Conservation (phyloP, 148 eudicot species). For the Hydrangea macrophylla region DNA sequence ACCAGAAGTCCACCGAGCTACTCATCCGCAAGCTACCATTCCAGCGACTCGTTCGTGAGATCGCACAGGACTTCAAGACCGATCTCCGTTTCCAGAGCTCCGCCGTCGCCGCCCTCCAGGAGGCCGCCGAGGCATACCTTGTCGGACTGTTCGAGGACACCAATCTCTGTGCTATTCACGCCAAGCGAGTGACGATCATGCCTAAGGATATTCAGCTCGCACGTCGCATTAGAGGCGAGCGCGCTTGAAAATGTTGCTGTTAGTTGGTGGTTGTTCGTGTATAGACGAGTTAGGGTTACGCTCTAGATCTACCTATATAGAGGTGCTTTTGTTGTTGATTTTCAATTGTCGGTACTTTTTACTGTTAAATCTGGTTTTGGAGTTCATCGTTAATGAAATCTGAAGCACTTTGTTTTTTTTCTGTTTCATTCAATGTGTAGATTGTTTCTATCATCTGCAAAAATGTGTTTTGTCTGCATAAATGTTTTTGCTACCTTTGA, state of each 20-base stretch:
- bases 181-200: conserved; percentile 22
- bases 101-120: conserved; percentile 23
- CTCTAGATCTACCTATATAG: neutral
- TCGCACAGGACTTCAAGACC: conserved; percentile 26
- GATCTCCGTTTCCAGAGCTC: conserved; percentile 27
- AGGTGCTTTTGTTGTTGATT: neutral
- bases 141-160: conserved; percentile 21
- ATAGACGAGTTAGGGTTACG: neutral
- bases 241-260: conserved; percentile 7
- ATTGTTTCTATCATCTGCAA: no score
- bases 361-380: neutral
- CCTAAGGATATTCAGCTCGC: conserved; percentile 24
- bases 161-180: conserved; percentile 19
- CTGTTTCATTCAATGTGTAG: no score
- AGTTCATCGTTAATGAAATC: neutral
- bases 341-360: neutral
- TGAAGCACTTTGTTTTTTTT: neutral
- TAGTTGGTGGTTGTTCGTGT: neutral
- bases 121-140: conserved; percentile 21
- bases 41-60: conserved; percentile 22
- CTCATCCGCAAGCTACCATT: conserved; percentile 21
- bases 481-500: no score
- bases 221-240: conserved; percentile 21
- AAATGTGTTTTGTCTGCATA: no score
- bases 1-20: conserved; percentile 23